Percentiles rank a stretch among this genome's conserved stretches.
phyloP scores from a whole-genome alignment of 164 flowering plant species.

The Dillenia suffruticosa region DNA sequence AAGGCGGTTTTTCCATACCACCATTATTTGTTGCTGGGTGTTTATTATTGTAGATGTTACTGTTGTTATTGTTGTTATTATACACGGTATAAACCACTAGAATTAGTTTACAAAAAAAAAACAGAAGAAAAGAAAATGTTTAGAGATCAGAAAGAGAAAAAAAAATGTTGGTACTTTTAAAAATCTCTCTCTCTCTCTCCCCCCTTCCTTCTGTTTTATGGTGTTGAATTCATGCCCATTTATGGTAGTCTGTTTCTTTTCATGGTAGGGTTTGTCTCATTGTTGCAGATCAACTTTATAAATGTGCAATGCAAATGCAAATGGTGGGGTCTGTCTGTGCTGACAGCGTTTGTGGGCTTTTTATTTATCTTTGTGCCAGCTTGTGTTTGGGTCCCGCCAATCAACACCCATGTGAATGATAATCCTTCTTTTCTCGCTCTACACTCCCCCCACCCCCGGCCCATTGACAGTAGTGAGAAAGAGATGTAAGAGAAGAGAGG shows the following conservation, averaged over 20 bases:
- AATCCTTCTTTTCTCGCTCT: neutral
- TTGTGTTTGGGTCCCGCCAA: conserved; percentile 4
- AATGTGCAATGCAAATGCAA: no score
- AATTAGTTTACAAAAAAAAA: conserved; percentile 1
- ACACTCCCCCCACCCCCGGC: no score
- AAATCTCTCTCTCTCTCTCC: no score
- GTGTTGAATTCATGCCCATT: no score
- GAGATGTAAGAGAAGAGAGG: neutral
- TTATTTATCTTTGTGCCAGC: conserved; percentile 17
- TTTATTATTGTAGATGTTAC: no score
- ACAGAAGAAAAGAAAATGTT: neutral
- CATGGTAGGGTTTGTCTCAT: no score
- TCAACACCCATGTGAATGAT: neutral
- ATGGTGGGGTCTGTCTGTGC: conserved; percentile 9
- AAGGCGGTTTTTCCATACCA: neutral
- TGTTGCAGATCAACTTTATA: no score
- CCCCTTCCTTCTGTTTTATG: no score
- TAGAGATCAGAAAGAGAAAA: neutral
- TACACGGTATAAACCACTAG: conserved; percentile 6
- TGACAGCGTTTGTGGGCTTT: conserved; percentile 20
- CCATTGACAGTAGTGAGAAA: no score
- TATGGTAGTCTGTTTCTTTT: no score
- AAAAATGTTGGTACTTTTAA: neutral
- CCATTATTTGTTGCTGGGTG: neutral
- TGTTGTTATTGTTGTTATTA: conserved; percentile 6